phyloP scores from a whole-genome alignment of 2,329 filamentous ascomycete genomes.

The Phialemonium atrogriseum region DNA sequence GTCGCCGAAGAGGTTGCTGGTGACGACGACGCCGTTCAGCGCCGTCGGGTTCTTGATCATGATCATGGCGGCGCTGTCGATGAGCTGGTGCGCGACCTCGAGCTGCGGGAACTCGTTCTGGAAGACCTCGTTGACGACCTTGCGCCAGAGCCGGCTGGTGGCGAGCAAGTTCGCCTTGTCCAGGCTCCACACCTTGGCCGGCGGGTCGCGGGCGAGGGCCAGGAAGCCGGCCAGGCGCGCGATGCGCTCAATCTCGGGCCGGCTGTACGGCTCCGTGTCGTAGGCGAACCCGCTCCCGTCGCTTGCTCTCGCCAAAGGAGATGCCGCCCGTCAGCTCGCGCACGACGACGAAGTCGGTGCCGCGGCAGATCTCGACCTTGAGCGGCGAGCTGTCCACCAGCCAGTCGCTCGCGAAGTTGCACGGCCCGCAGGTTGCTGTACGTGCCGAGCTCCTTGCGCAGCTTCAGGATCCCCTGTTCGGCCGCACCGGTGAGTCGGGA shows the following conservation, averaged over 20 bases:
- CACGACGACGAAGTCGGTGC: constrained; percentile 86
- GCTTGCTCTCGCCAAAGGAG: constrained; percentile 83
- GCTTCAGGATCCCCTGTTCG: constrained; percentile 82
- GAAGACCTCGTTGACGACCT: constrained; percentile 78
- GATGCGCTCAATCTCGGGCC: constrained; percentile 80
- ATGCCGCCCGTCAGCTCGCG: constrained; percentile 88
- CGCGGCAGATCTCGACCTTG: constrained; percentile 75
- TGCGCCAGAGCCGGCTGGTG: constrained; percentile 82
- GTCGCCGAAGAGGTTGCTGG: constrained; percentile 91
- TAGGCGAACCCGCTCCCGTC: constrained; percentile 66
- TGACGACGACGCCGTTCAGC: constrained; percentile 85
- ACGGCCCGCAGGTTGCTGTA: constrained; percentile 94
- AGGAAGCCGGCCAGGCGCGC: constrained; percentile 74
- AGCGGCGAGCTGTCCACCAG: constrained; percentile 81
- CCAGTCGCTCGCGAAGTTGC: constrained; percentile 85
- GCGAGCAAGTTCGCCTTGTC: constrained; percentile 98
- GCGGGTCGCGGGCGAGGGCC: constrained; percentile 67
- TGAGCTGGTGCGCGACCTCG: constrained; percentile 78
- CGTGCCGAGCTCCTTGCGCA: constrained; percentile 88
- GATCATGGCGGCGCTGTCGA: constrained; percentile 95
- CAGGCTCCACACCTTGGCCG: constrained; percentile 72
- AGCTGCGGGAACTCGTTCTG: constrained; percentile 82
- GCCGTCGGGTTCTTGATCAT: constrained; percentile 89
- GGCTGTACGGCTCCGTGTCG: constrained; percentile 83
- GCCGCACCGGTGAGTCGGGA: constrained; percentile 68